A percentile compares a stretch with the other conserved stretches of the same genome.
Evolutionary conservation across 768 basidiomycete species (phyloP).

Genomic region (Naganishia onofrii): DNA sequence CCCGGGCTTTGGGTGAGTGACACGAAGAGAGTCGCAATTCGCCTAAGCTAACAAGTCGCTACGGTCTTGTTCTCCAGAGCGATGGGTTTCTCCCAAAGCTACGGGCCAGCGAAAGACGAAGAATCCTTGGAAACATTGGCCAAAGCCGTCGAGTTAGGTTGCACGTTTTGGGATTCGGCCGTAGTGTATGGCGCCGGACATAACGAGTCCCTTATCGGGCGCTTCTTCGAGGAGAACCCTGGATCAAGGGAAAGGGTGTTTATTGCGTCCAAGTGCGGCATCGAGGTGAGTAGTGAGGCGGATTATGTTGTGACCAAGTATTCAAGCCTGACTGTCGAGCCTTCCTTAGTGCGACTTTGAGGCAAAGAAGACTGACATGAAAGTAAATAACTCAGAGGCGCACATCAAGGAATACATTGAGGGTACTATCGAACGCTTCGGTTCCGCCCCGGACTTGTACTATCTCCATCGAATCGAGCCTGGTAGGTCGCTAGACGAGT

Average conservation of each 20-base stretch:
- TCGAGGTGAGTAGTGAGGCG: slow-evolving; percentile 32
- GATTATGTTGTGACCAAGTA: not conserved
- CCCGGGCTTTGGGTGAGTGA: slow-evolving; percentile 28
- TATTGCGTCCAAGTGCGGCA: slow-evolving; percentile 41
- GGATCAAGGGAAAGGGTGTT: slow-evolving; percentile 38
- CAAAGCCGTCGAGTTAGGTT: slow-evolving; percentile 39
- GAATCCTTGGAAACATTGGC: slow-evolving; percentile 31
- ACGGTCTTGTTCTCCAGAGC: slow-evolving; percentile 21
- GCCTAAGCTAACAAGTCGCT: too few species aligned
- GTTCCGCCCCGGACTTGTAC: slow-evolving; percentile 40
- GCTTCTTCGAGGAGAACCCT: slow-evolving; percentile 35
- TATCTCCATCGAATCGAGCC: slow-evolving; percentile 47
- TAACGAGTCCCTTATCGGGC: slow-evolving; percentile 39
- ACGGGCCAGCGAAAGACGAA: slow-evolving; percentile 31
- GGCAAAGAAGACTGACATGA: slow-evolving; percentile 22
- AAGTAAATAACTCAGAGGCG: slow-evolving; percentile 33
- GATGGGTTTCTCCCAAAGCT: slow-evolving; percentile 35
- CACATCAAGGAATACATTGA: slow-evolving; percentile 42
- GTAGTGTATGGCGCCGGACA: slow-evolving; percentile 38
- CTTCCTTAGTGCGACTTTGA: slow-evolving; percentile 34
- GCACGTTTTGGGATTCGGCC: slow-evolving; percentile 44
- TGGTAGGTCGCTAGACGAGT: slow-evolving; percentile 40
- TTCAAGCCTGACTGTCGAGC: not conserved
- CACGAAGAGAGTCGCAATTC: too few species aligned
- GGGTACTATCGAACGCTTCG: slow-evolving; percentile 36